Base-by-base conservation (phyloP, 1,284 basidiomycete genomes). In the Tilletia caries region DNA sequence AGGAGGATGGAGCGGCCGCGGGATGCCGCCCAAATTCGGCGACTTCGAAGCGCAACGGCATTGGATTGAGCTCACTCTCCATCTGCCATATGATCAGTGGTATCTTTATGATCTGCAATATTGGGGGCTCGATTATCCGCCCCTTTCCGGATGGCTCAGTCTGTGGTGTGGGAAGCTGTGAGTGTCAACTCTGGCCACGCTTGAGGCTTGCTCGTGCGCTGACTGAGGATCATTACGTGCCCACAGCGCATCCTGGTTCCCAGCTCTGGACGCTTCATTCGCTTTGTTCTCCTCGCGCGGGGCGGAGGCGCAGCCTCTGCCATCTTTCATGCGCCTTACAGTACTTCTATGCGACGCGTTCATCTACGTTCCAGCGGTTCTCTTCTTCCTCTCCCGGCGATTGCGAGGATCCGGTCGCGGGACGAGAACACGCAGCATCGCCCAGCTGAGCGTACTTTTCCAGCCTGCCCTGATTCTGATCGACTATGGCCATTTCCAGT, bases 41-140 rank as follows among this genome's bases (percentile, higher is more conserved):
- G 93, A 96, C 84, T 93, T 92, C 76, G 93, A 96, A 83, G 93
- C 93, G 0, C 93, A 95, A 79, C 86, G 93, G 66, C 93, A 95
- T 83, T 95, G 93, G 93, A 92, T 95, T 89, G 92, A 95, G 76
- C 83, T 95, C 54, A 92, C 92, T 0, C 84, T 88, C 37, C 90
- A 93, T 78, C 85, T 93, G 2, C 91, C 92, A 0, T 78, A 88
- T 32, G 86, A 85, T 10, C 84, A 90, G 75, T 95, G 93, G 93
- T 95, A 95, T 83, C 89, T 85, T 1, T 92, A 93, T 83, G 92
- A 95, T 77, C 85, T 92, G 41, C 88, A 88, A 65, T 95, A 95
- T 77, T 96, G 93, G 93, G 92, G 92, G 0, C 86, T 96, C 66
- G 80, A 83, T 71, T 82, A 96, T 84, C 93, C 93, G 2, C 93